Evolutionary conservation across 1,284 basidiomycete species (phyloP).

Genomic region (Puccinia polysora): DNA sequence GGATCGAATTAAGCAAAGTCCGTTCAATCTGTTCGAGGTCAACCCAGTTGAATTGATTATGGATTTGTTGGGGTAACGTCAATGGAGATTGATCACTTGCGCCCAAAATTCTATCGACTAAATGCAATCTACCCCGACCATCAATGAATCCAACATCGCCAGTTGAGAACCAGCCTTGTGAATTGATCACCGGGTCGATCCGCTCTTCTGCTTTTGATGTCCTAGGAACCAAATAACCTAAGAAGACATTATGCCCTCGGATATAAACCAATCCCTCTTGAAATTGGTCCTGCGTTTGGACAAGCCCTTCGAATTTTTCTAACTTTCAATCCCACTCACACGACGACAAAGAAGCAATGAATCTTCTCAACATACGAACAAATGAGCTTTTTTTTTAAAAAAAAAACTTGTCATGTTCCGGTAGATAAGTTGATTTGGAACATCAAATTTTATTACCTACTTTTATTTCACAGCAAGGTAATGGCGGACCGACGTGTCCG

Average conservation of each 20-base stretch:
- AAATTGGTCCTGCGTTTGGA: slow-evolving; percentile 9
- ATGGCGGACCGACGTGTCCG: slow-evolving; percentile 29
- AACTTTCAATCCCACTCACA: slow-evolving; percentile 35
- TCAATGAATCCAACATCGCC: slow-evolving; percentile 36
- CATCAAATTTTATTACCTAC: slow-evolving; percentile 1
- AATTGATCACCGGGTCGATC: slow-evolving; percentile 2
- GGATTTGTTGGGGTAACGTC: slow-evolving; percentile 20
- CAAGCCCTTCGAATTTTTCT: slow-evolving; percentile 13
- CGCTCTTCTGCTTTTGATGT: slow-evolving; percentile 3
- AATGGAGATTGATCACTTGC: neutral
- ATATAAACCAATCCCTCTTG: slow-evolving; percentile 21
- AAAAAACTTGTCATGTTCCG: neutral
- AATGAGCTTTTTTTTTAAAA: neutral
- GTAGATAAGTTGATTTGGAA: neutral
- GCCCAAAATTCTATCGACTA: slow-evolving; percentile 30
- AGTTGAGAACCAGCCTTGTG: slow-evolving; percentile 33
- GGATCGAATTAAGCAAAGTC: neutral
- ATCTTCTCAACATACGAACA: neutral
- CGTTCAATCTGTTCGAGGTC: slow-evolving; percentile 34
- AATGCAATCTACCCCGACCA: neutral
- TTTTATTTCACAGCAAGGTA: slow-evolving; percentile 42
- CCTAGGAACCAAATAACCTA: slow-evolving; percentile 14
- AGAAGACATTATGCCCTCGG: slow-evolving; percentile 20
- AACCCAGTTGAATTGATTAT: slow-evolving; percentile 30
- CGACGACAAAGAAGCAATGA: neutral